Evolutionary conservation across 331 rosid genomes (phyloP).

Genomic region (Erythrophleum ivorense): DNA sequence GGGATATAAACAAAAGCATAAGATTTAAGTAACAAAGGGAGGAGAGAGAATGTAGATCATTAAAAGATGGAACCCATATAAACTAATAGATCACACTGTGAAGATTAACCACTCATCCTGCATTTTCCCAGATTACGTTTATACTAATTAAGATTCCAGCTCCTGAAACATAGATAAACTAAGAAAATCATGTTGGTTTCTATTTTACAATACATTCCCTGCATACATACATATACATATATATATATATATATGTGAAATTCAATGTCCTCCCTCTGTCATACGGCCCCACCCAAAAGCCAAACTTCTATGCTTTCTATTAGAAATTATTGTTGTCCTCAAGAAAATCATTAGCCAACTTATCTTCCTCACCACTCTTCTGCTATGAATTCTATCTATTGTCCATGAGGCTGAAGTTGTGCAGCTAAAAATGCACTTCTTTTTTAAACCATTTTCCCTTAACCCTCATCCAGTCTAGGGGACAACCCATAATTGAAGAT

Average conservation of each 20-base stretch:
- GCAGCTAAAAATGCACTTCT: background rate
- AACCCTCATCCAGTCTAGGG: background rate
- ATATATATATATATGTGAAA: too few species aligned
- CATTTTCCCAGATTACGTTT: too few species aligned
- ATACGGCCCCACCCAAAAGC: background rate
- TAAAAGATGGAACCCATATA: background rate
- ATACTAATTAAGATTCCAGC: too few species aligned
- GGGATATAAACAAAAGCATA: background rate
- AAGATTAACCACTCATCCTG: too few species aligned
- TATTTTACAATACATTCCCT: background rate
- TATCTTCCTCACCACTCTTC: background rate
- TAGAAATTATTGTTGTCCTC: background rate
- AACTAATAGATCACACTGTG: background rate
- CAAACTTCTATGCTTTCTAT: background rate
- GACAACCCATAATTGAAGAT: background rate
- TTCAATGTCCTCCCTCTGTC: background rate
- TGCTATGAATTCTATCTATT: background rate
- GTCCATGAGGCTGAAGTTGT: background rate
- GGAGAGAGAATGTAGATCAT: background rate
- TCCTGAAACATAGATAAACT: too few species aligned
- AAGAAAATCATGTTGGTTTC: background rate
- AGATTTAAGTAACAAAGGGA: slow-evolving; percentile 9
- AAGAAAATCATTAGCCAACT: background rate
- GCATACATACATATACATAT: background rate
- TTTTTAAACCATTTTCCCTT: background rate